phyloP scores from a whole-genome alignment of 164 flowering plant species.

The Aristolochia californica region DNA sequence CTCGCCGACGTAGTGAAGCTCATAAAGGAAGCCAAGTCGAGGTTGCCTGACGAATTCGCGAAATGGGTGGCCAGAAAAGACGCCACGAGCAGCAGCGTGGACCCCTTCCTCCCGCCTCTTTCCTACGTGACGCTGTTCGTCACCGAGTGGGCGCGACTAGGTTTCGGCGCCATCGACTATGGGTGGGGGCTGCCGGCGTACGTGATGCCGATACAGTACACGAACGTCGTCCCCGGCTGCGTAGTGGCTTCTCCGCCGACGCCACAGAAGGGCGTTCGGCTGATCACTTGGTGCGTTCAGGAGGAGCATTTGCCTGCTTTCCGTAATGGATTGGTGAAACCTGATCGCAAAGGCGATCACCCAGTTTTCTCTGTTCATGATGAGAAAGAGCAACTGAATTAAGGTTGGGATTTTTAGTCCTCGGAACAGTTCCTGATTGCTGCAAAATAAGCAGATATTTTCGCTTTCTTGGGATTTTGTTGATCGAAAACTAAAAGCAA shows the following conservation, averaged over 20 bases:
- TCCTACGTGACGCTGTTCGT: slow-evolving; percentile 38
- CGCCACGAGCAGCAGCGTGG: slow-evolving; percentile 9
- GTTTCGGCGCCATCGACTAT: slow-evolving; percentile 52
- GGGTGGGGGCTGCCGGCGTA: slow-evolving; percentile 59
- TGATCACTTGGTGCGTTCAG: slow-evolving; percentile 60
- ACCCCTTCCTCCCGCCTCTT: slow-evolving; percentile 42
- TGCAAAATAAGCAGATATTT: no score
- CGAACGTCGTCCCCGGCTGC: slow-evolving; percentile 39
- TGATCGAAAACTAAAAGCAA: no score
- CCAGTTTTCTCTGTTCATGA: no score
- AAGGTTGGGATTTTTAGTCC: no score
- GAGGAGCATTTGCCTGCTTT: slow-evolving; percentile 28
- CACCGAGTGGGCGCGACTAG: slow-evolving; percentile 59
- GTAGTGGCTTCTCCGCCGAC: slow-evolving; percentile 32
- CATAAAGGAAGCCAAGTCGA: slow-evolving; percentile 40
- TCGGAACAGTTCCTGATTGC: no score
- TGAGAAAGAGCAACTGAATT: no score
- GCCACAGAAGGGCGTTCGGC: slow-evolving; percentile 36
- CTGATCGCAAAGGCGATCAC: no score
- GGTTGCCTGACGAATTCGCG: slow-evolving; percentile 26
- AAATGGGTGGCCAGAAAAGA: slow-evolving; percentile 27
- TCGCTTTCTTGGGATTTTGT: no score
- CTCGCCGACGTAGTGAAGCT: slow-evolving; percentile 29
- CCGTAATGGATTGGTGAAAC: slow-evolving; percentile 14
- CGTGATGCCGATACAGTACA: slow-evolving; percentile 47